These are phyloP conservation scores for Collybia nuda DNA, from an alignment of 768 basidiomycete species.

Conservation along the genomic window DNA sequence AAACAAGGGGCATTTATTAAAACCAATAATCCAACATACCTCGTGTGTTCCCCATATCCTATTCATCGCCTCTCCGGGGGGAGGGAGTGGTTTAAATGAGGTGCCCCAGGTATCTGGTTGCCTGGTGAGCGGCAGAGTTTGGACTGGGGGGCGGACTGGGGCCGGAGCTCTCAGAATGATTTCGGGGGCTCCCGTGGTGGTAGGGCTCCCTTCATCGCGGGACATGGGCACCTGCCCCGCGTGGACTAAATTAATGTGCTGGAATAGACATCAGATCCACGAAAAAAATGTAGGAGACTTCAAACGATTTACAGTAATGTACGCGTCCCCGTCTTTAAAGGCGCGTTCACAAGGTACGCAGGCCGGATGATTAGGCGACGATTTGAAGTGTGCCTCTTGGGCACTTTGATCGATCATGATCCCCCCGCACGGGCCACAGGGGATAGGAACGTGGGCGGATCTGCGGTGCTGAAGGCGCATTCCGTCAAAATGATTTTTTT, in stretches of 20 bases:
- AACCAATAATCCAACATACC: background rate
- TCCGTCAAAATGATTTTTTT: background rate
- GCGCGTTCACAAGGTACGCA: background rate
- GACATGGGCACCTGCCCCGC: no score
- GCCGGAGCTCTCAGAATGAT: no score
- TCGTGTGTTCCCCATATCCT: background rate
- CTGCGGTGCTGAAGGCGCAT: constrained; percentile 28
- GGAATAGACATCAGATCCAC: no score
- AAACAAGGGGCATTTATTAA: background rate
- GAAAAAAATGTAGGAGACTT: no score
- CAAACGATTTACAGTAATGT: background rate
- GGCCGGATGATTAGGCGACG: constrained; percentile 28
- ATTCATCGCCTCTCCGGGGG: background rate
- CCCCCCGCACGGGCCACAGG: constrained; percentile 25
- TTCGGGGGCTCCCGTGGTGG: no score
- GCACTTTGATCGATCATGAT: constrained; percentile 30
- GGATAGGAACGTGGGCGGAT: constrained; percentile 19
- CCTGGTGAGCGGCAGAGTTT: no score
- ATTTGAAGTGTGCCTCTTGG: constrained; percentile 35
- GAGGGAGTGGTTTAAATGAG: background rate
- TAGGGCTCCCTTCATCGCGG: no score
- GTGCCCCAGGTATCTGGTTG: background rate
- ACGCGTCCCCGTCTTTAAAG: background rate
- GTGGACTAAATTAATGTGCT: no score
- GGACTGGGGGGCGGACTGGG: no score